Evolutionary conservation across 768 basidiomycete species (phyloP).

Genomic region (Suillus cothurnatus): DNA sequence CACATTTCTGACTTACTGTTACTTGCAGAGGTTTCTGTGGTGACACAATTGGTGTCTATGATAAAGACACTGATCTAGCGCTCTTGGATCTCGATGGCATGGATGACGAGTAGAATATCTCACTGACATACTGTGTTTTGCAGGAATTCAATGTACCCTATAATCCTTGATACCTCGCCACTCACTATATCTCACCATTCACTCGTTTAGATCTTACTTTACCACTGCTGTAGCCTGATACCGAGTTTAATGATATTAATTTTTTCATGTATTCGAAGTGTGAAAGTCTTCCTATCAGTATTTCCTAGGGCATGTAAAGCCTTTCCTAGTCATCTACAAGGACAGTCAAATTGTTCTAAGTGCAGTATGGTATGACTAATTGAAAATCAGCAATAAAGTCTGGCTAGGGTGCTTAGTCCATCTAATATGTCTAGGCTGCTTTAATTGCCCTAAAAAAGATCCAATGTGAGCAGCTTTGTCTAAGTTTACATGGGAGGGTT

Average conservation of each 20-base stretch:
- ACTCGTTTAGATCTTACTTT: too few species aligned
- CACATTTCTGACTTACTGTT: neutral
- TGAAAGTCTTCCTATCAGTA: neutral
- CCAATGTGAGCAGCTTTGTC: neutral
- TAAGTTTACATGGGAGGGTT: neutral
- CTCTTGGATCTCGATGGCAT: neutral
- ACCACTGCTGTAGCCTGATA: neutral
- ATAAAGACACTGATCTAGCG: neutral
- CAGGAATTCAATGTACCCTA: neutral
- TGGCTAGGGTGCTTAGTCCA: neutral
- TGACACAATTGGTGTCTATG: neutral
- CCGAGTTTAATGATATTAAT: neutral
- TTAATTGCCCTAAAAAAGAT: neutral
- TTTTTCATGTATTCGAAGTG: neutral
- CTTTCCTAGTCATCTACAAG: neutral
- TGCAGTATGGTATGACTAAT: neutral
- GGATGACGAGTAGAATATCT: neutral
- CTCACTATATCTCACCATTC: neutral
- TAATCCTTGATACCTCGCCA: neutral
- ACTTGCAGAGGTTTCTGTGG: neutral
- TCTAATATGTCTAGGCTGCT: neutral
- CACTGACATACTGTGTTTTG: neutral
- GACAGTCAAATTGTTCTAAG: neutral
- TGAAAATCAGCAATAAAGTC: slow-evolving; percentile 1
- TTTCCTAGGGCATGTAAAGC: too few species aligned